These are phyloP conservation scores for Fusarium sp. DNA, from an alignment of 2,329 filamentous ascomycete genomes.

Conservation along the genomic window DNA sequence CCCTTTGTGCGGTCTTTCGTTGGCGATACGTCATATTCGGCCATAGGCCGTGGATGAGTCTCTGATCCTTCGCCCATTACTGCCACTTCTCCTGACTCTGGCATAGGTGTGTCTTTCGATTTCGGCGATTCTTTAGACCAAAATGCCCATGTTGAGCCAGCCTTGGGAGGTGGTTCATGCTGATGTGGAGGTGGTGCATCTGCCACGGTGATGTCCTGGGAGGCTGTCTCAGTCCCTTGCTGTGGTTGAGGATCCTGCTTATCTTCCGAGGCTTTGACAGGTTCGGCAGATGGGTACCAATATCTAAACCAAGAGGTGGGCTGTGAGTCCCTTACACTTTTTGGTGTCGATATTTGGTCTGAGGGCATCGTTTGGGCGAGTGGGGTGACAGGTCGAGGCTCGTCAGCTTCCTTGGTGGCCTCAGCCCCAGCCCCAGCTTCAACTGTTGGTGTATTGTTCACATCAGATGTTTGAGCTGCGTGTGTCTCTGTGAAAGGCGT, in stretches of 20 bases:
- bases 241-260: conserved; percentile 23
- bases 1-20: conserved; percentile 52
- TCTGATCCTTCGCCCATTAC: conserved; percentile 70
- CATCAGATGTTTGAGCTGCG: conserved; percentile 3
- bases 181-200: conserved; percentile 56
- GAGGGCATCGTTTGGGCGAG: conserved; percentile 35
- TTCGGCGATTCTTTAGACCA: conserved; percentile 75
- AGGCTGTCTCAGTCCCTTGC: conserved; percentile 34
- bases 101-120: conserved; percentile 47
- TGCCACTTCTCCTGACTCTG: conserved; percentile 66
- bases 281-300: conserved; percentile 52
- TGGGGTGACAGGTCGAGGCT: conserved; percentile 43
- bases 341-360: conserved; percentile 30
- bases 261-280: conserved; percentile 29
- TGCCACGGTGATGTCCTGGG: conserved; percentile 59
- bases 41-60: conserved; percentile 64
- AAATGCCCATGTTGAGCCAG: conserved; percentile 82
- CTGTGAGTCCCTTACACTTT: conserved; percentile 29
- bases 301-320: conserved; percentile 58
- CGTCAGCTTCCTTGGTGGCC: conserved; percentile 29
- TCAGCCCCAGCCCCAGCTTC: conserved; percentile 21
- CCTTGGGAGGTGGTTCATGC: conserved; percentile 58
- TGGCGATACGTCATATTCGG: conserved; percentile 59
- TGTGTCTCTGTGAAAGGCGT: conserved; percentile 48
- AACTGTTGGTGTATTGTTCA: conserved; percentile 32